Evolutionary conservation across 345 rosid genomes (phyloP).

Genomic region (Eucalyptus virginea): DNA sequence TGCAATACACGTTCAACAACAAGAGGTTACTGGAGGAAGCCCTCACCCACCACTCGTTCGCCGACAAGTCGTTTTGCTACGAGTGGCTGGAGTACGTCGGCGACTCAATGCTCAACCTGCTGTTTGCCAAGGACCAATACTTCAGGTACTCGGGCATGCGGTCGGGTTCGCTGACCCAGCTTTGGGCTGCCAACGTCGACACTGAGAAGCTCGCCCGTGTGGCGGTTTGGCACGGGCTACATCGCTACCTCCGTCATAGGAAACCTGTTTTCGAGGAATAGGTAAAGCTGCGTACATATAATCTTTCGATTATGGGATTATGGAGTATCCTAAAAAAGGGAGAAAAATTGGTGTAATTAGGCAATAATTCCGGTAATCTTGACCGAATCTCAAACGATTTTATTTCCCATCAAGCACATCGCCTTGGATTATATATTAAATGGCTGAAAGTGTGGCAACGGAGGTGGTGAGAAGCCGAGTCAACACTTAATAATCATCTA

Average conservation of each 20-base stretch:
- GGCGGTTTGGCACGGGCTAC: conserved; percentile 25
- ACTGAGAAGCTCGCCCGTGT: conserved; percentile 59
- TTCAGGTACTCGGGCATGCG: conserved; percentile 11
- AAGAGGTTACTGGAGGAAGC: conserved; percentile 36
- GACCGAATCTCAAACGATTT: not conserved
- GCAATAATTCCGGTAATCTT: not conserved
- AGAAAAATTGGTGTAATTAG: not conserved
- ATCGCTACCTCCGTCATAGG: conserved; percentile 39
- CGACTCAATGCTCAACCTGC: conserved; percentile 26
- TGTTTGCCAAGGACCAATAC: conserved; percentile 23
- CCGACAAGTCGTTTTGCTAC: conserved; percentile 7
- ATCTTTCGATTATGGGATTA: not conserved
- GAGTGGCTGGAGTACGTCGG: conserved; percentile 42
- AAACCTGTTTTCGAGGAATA: conserved; percentile 42
- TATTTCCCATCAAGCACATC: not conserved
- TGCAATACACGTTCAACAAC: conserved; percentile 28
- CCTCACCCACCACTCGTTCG: conserved; percentile 28
- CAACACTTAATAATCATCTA: not conserved
- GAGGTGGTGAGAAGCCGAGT: not conserved
- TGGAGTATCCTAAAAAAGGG: not conserved
- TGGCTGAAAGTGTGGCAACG: not conserved
- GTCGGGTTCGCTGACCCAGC: conserved; percentile 47
- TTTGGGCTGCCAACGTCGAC: conserved; percentile 50
- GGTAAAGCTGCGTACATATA: conserved; percentile 1
- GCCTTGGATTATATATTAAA: not conserved